Conservation (phyloP, 1,139 yeast genomes). For the Blastobotrys arbuscula region DNA sequence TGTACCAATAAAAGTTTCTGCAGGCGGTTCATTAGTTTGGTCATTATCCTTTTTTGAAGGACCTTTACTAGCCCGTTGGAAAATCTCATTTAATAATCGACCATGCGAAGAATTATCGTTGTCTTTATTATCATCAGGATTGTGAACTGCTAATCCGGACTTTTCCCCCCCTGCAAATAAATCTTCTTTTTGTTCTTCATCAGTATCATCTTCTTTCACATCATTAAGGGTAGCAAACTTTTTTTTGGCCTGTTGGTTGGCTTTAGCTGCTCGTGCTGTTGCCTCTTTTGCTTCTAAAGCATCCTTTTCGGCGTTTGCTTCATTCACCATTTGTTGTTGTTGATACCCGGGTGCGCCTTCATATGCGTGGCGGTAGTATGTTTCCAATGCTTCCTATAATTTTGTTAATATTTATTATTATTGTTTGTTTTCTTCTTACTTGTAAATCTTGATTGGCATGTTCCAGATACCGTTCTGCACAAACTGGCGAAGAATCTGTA, state of each 20-base stretch:
- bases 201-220: constrained; percentile 32
- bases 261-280: neutral
- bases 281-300: neutral
- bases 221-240: constrained; percentile 38
- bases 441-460: neutral
- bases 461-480: too few relatives aligned
- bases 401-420: too few relatives aligned
- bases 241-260: neutral
- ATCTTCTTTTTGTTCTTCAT: constrained; percentile 60
- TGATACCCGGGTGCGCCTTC: neutral
- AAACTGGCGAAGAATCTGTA: too few relatives aligned
- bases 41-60: constrained; percentile 26
- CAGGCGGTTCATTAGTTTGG: constrained; percentile 14
- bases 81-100: constrained; percentile 48
- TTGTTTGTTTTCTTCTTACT: neutral
- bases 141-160: constrained; percentile 88
- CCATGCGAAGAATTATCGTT: constrained; percentile 25
- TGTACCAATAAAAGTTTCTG: constrained; percentile 50
- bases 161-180: constrained; percentile 95
- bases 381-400: too few relatives aligned
- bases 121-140: constrained; percentile 57
- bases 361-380: neutral
- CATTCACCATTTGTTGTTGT: neutral
- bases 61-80: constrained; percentile 52
- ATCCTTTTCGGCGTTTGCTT: too few relatives aligned